Conservation (phyloP, 768 basidiomycete genomes). For the Termitomyces heimii region DNA sequence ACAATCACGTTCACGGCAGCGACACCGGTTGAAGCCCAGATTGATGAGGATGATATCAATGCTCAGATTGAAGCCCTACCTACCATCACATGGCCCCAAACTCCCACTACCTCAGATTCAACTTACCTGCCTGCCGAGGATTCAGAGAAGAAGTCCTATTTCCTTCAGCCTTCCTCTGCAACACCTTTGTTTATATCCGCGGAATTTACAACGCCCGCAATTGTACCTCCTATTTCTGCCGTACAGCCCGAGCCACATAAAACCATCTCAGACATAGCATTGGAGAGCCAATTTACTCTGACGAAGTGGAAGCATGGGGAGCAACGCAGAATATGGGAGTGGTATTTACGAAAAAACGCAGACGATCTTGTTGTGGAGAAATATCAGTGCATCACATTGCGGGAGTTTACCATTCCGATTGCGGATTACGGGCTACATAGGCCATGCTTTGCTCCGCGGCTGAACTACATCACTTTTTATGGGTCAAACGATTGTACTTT, state of each 20-base stretch:
- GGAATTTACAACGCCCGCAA: neutral
- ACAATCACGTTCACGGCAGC: conserved; percentile 24
- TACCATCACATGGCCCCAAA: conserved; percentile 23
- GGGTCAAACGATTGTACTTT: conserved; percentile 90
- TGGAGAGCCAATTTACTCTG: conserved; percentile 66
- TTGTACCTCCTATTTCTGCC: conserved; percentile 15
- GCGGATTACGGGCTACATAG: conserved; percentile 62
- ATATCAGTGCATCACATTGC: conserved; percentile 83
- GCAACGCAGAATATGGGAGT: conserved; percentile 89
- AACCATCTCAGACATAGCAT: conserved; percentile 60
- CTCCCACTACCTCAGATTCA: conserved; percentile 27
- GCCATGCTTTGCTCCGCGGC: conserved; percentile 69
- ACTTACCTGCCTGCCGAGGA: conserved; percentile 23
- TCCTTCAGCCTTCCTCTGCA: conserved; percentile 16
- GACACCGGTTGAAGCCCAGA: conserved; percentile 20
- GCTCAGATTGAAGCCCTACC: conserved; percentile 62
- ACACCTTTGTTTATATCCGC: conserved; percentile 17
- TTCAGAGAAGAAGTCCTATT: conserved; percentile 27
- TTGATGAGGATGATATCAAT: conserved; percentile 45
- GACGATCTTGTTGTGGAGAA: conserved; percentile 90
- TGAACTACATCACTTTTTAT: conserved; percentile 82
- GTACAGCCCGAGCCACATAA: conserved; percentile 45
- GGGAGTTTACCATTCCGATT: conserved; percentile 75
- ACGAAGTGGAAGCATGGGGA: conserved; percentile 82
- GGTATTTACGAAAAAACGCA: conserved; percentile 83